Evolutionary conservation across 352 stramenopile species (phyloP).

Genomic region (Globisporangium carolinianum): DNA sequence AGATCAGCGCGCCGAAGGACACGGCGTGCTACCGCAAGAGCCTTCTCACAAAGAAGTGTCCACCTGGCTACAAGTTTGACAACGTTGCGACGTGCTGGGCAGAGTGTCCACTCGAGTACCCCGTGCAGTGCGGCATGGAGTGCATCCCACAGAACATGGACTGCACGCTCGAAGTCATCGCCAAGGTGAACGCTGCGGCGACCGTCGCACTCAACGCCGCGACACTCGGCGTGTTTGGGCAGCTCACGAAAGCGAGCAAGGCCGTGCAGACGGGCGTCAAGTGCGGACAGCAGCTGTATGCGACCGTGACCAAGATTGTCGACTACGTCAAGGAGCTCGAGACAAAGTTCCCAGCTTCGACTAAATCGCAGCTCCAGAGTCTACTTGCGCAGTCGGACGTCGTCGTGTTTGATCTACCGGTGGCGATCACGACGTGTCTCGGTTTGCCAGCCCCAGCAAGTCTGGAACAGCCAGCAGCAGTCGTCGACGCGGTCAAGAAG

Average conservation of each 20-base stretch:
- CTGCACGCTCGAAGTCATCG: constrained; percentile 22
- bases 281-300: constrained; percentile 36
- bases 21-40: neutral
- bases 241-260: constrained; percentile 26
- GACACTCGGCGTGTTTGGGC: constrained; percentile 4
- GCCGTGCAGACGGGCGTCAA: constrained; percentile 28
- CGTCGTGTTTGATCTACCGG: constrained; percentile 38
- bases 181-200: neutral
- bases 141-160: constrained; percentile 55
- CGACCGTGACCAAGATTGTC: constrained; percentile 31
- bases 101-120: constrained; percentile 50
- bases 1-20: neutral
- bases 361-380: constrained; percentile 34
- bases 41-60: neutral
- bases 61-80: constrained; percentile 36
- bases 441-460: constrained; percentile 13
- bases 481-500: constrained; percentile 5
- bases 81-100: constrained; percentile 46
- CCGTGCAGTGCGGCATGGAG: constrained; percentile 43
- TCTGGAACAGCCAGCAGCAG: neutral
- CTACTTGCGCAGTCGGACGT: constrained; percentile 44
- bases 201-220: neutral
- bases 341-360: constrained; percentile 22
- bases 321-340: constrained; percentile 27
- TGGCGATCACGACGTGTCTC: constrained; percentile 31